Percentiles rank a stretch among this genome's conserved stretches.
phyloP scores from a whole-genome alignment of 306 rosid species.

The Acacia melanoxylon region DNA sequence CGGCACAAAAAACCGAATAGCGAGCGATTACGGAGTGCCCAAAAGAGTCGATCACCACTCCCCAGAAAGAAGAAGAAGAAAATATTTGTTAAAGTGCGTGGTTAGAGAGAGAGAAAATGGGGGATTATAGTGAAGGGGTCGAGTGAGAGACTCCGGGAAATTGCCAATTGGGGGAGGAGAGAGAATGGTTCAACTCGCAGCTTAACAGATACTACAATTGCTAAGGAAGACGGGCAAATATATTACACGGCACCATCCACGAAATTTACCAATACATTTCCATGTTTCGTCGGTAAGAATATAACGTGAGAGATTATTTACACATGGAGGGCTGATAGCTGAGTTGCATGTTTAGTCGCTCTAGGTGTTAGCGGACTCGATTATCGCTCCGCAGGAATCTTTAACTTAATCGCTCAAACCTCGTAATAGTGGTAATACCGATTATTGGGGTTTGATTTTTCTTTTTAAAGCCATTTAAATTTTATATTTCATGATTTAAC shows the following conservation, averaged over 20 bases:
- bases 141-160: neutral
- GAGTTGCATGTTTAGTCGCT: neutral
- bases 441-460: no score
- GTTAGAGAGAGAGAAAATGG: neutral
- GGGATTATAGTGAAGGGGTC: neutral
- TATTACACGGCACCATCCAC: neutral
- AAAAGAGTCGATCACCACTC: constrained; percentile 8
- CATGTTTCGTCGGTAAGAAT: neutral
- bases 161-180: neutral
- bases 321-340: neutral
- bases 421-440: no score
- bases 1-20: neutral
- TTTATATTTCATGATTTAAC: no score
- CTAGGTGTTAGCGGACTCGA: neutral
- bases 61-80: neutral
- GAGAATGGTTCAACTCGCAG: neutral
- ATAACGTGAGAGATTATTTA: neutral
- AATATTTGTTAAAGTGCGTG: neutral
- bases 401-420: no score
- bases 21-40: neutral
- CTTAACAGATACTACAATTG: neutral
- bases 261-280: neutral
- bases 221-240: neutral
- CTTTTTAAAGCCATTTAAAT: no score
- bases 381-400: neutral